A percentile compares a stretch with the other conserved stretches of the same genome.
These are phyloP conservation scores for Aaosphaeria arxii DNA, from an alignment of 2,329 filamentous ascomycete genomes.

Conservation along the genomic window DNA sequence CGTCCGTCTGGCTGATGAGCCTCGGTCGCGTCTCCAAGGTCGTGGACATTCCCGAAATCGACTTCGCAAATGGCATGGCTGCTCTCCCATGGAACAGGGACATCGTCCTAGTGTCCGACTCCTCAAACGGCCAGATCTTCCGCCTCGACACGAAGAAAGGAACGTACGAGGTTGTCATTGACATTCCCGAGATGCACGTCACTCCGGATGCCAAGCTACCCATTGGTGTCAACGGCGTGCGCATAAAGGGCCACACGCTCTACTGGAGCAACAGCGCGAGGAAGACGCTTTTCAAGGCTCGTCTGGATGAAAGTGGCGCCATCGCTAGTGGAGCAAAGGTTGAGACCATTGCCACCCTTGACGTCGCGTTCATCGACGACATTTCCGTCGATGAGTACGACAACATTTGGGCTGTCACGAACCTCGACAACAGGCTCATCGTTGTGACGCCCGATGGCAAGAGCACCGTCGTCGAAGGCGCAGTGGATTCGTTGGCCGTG, in stretches of 20 bases:
- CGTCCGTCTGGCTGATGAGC: slow-evolving; percentile 13
- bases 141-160: slow-evolving; percentile 9
- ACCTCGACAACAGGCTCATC: slow-evolving; percentile 8
- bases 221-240: slow-evolving; percentile 19
- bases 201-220: slow-evolving; percentile 2
- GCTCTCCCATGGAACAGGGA: slow-evolving; percentile 6
- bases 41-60: slow-evolving; percentile 8
- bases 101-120: slow-evolving; percentile 23
- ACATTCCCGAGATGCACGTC: slow-evolving; percentile 9
- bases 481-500: slow-evolving; percentile 2
- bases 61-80: slow-evolving; percentile 20
- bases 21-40: slow-evolving; percentile 6
- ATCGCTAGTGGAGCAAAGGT: slow-evolving; percentile 2
- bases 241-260: slow-evolving; percentile 5
- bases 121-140: slow-evolving; percentile 13
- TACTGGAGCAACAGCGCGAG: slow-evolving; percentile 21
- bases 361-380: slow-evolving; percentile 14
- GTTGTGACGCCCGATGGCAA: slow-evolving; percentile 8
- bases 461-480: slow-evolving; percentile 5
- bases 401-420: slow-evolving; percentile 8
- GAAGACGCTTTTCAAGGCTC: slow-evolving; percentile 9
- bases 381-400: slow-evolving; percentile 14
- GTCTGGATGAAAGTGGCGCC: slow-evolving; percentile 8
- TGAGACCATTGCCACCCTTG: neutral
- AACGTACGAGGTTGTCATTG: slow-evolving; percentile 6